Percentiles rank a stretch among this genome's conserved stretches.
These are phyloP conservation scores for Castanea mollissima DNA, from an alignment of 306 rosid genomes.

Conservation along the genomic window DNA sequence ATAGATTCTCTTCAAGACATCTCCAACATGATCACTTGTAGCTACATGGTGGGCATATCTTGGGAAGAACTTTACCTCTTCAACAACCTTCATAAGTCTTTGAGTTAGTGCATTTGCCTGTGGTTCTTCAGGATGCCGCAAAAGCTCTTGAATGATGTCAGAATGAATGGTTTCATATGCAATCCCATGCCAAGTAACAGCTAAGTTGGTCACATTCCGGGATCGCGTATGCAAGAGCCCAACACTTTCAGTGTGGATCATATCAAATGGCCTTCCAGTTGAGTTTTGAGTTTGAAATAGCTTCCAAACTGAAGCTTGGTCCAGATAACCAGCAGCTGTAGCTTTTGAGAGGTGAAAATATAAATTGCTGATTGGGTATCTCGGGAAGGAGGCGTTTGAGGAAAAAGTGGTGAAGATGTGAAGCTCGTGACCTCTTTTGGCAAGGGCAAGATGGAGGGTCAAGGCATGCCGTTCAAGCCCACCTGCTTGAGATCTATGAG, in stretches of 20 bases:
- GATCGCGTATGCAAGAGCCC: slow-evolving; percentile 60
- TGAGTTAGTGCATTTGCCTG: slow-evolving; percentile 42
- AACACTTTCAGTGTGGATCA: slow-evolving; percentile 66
- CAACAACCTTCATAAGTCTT: slow-evolving; percentile 52
- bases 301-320: slow-evolving; percentile 62
- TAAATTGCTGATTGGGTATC: slow-evolving; percentile 28
- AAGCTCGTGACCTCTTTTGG: slow-evolving; percentile 69
- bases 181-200: slow-evolving; percentile 71
- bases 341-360: slow-evolving; percentile 66
- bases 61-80: slow-evolving; percentile 56
- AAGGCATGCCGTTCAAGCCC: slow-evolving; percentile 80
- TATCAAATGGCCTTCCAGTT: slow-evolving; percentile 49
- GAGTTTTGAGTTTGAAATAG: slow-evolving; percentile 62
- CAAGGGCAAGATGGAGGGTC: slow-evolving; percentile 72
- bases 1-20: slow-evolving; percentile 60
- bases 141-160: slow-evolving; percentile 41
- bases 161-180: slow-evolving; percentile 45
- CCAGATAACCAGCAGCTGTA: slow-evolving; percentile 61
- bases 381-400: slow-evolving; percentile 29
- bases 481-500: slow-evolving; percentile 56
- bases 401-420: slow-evolving; percentile 63
- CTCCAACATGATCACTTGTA: slow-evolving; percentile 75
- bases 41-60: slow-evolving; percentile 69
- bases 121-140: slow-evolving; percentile 38
- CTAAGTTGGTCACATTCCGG: slow-evolving; percentile 37